Base-by-base conservation (phyloP, 1,284 basidiomycete species). In the Mycosarcoma mackinlayi region DNA sequence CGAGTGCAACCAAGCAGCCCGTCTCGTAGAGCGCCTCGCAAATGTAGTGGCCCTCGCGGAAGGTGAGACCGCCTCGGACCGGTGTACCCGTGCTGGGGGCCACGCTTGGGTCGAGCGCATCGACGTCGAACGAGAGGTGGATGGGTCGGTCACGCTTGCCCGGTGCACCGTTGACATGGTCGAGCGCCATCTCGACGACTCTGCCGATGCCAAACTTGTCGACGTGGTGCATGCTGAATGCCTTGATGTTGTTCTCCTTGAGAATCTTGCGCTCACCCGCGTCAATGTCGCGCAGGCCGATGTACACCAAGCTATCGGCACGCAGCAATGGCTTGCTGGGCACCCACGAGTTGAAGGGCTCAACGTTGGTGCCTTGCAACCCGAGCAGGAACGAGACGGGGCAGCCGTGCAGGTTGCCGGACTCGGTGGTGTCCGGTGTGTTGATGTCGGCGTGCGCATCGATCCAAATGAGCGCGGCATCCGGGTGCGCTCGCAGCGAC, bases 401-500 rank as follows among this genome's bases (percentile, higher is more conserved):
- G 90, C 96, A 97, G 69, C 96, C 96, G 85, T 98, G 96, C 66
- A 99, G 89, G 85, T 98, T 98, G 41, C 95, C 94, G 57, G 92
- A 91, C 16, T 78, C 77, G 21, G 94, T 96, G 11, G 92, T 90
- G 53, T 90, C 87, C 7, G 88, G 86, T 8, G 94, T 96, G 85
- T 98, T 98, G 86, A 98, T 93, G 84, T 98, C 96, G 37, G 94
- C 91, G 73, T 84, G 84, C 8, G 83, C 83, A 57, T 85, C 84
- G 37, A 85, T 87, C 96, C 96, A 98, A 77, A 99, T 86, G 37
- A 98, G 88, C 77, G 91, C 92, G 0, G 86, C 87, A 52, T 88
- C 85, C n/a, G 87, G 87, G 78, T 86, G 85, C 37, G 78, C 58
- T 88, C 81, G 80, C 54, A 83, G 71, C 47, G 75, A 61, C 31